A percentile compares a stretch with the other conserved stretches of the same genome.
These are phyloP conservation scores for Gardenia jasminoides DNA, from an alignment of 257 asterid genomes.

Conservation along the genomic window DNA sequence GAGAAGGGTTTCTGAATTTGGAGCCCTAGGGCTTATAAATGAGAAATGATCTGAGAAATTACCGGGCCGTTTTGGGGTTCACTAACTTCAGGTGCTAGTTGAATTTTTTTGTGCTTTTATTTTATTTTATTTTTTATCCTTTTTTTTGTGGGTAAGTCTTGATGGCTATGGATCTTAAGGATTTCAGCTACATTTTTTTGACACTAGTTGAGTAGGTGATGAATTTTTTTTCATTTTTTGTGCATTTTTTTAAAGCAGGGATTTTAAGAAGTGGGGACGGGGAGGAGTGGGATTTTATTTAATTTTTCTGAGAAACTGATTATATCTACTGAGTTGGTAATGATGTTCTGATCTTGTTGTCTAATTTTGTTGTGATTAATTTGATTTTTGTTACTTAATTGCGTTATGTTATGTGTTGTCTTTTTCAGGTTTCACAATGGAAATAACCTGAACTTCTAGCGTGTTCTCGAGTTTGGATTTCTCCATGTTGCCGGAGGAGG, in stretches of 20 bases:
- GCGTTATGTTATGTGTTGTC: neutral
- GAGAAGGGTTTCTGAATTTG: neutral
- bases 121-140: neutral
- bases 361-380: neutral
- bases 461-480: neutral
- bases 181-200: neutral
- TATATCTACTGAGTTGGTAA: too few relatives aligned
- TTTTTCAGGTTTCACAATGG: conserved; percentile 6
- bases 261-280: too few relatives aligned
- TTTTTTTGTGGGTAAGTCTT: neutral
- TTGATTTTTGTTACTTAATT: neutral
- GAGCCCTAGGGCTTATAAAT: neutral
- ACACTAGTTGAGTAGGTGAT: too few relatives aligned
- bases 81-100: neutral
- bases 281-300: too few relatives aligned
- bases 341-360: neutral
- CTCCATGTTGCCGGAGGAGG: conserved; percentile 11
- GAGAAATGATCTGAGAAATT: neutral
- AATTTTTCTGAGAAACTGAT: too few relatives aligned
- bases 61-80: neutral
- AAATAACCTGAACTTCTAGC: neutral
- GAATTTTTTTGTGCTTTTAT: neutral
- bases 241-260: too few relatives aligned
- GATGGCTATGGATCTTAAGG: neutral
- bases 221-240: too few relatives aligned